phyloP scores from a whole-genome alignment of 2,329 filamentous ascomycete species.

The Ceratocystis colombiana region DNA sequence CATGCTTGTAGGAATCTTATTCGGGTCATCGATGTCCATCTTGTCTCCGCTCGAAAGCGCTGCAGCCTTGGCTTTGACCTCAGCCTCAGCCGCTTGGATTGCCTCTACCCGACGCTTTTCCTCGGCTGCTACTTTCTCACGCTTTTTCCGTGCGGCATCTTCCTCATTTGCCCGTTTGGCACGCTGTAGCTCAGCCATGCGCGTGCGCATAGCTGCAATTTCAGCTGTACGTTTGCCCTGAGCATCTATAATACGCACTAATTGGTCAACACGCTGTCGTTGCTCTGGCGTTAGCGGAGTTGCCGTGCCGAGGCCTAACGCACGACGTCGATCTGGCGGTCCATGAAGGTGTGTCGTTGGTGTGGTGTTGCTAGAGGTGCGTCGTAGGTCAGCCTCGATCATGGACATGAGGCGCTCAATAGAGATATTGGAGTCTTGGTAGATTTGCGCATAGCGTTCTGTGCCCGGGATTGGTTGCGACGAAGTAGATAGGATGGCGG shows the following conservation, averaged over 20 bases:
- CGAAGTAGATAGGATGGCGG: not conserved
- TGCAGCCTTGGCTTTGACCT: conserved; percentile 16
- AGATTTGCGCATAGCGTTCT: conserved; percentile 26
- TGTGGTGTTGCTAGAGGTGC: conserved; percentile 27
- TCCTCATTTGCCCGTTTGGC: conserved; percentile 33
- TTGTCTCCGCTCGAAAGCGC: conserved; percentile 12
- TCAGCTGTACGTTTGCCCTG: conserved; percentile 16
- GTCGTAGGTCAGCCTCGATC: conserved; percentile 32
- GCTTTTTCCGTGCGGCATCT: conserved; percentile 39
- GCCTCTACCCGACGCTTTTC: conserved; percentile 29
- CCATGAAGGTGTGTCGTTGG: conserved; percentile 12
- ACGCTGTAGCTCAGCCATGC: conserved; percentile 40
- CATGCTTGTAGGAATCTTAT: conserved; percentile 31
- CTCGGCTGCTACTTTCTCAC: conserved; percentile 34
- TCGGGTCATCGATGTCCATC: conserved; percentile 13
- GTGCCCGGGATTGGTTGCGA: conserved; percentile 17
- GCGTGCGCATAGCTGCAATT: conserved; percentile 34
- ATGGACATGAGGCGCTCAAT: conserved; percentile 30
- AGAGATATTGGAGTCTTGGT: conserved; percentile 18
- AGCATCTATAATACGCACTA: conserved; percentile 23
- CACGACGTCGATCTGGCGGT: conserved; percentile 16
- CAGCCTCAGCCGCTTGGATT: conserved; percentile 23
- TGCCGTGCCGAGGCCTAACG: conserved; percentile 22
- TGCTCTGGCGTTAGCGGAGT: conserved; percentile 19
- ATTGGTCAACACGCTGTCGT: conserved; percentile 23